Base-by-base conservation (phyloP, 768 basidiomycete species). In the Favolaschia claudopus region DNA sequence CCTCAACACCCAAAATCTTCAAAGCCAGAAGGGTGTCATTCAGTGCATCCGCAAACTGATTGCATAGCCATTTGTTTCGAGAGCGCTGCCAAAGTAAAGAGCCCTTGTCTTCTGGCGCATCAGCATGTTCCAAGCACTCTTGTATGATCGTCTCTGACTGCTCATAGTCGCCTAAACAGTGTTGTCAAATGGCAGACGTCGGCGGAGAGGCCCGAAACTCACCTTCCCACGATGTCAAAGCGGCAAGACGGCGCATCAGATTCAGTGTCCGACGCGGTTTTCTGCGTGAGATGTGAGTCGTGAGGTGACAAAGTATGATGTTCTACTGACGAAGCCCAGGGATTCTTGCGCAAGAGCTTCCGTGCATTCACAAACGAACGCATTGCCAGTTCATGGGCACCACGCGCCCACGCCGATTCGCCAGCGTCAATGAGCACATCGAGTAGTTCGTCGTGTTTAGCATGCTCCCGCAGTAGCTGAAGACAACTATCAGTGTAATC, bases 321-420 rank as follows among this genome's bases (percentile, higher is more conserved):
- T n/a, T n/a, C n/a, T n/a, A n/a, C n/a, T n/a, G n/a, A n/a, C 9
- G 74, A 71, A 17, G 62, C 64, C 89, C 89, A 90, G 7, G 83
- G 78, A 54, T 86, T 75, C 24, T 77, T 79, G 39, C 73, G 77
- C 19, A 89, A 72, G 10, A 91, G 79, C 3, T 78, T 76, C 43
- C 80, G 75, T 9, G 89, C 89, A 58, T 82, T 88, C 38, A 79
- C 67, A 64, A 88, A 87, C 1, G 88, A 86, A 49, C 84, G 83
- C 29, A 85, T 77, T 4, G 88, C 87, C 34, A 88, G 76, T 88
- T 92, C 90, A 67, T 91, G 89, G 32, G 90, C 90, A 22, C 90
- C 90, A 48, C 89, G 81, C 8, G 83, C 80, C 78, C 87, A 85
- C 6, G 90, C 88, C 33, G 87, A 85, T 64, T 89, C 87, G 2